Percentiles rank a stretch among this genome's conserved stretches.
Conservation (phyloP, 768 basidiomycete genomes). For the Mycena rebaudengoi region DNA sequence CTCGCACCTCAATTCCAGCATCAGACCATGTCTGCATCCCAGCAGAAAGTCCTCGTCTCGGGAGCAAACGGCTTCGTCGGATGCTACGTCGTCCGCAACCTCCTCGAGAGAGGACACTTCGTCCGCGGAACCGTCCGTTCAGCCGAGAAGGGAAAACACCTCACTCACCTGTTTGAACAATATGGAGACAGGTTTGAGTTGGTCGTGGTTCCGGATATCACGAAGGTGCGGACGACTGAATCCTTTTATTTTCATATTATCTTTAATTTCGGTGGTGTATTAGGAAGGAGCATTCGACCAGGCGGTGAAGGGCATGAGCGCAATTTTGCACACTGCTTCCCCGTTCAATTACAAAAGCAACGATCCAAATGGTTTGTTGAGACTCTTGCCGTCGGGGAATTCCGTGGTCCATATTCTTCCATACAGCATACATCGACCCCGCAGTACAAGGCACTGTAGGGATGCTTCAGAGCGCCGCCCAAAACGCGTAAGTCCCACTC, state of each 20-base stretch:
- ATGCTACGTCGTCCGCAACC: constrained; percentile 48
- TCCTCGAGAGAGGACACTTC: constrained; percentile 68
- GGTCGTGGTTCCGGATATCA: constrained; percentile 77
- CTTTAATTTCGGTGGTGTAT: neutral
- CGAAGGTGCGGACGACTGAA: constrained; percentile 33
- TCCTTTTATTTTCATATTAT: neutral
- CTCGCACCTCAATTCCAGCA: no score
- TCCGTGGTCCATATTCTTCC: neutral
- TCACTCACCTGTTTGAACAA: constrained; percentile 60
- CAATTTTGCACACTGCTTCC: constrained; percentile 73
- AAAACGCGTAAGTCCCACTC: neutral
- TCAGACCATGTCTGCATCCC: no score
- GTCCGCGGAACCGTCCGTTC: constrained; percentile 77
- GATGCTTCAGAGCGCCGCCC: constrained; percentile 40
- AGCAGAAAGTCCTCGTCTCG: constrained; percentile 7
- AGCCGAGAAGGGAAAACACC: constrained; percentile 61
- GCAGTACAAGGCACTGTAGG: constrained; percentile 27
- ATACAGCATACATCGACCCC: constrained; percentile 5
- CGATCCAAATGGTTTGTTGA: constrained; percentile 48
- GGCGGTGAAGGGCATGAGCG: constrained; percentile 79
- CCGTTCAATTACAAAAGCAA: constrained; percentile 59
- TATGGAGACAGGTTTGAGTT: constrained; percentile 69
- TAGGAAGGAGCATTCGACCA: constrained; percentile 81
- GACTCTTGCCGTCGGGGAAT: neutral
- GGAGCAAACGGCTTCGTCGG: neutral